Evolutionary conservation across 331 rosid genomes (phyloP).

Genomic region (Dryas integrifolia): DNA sequence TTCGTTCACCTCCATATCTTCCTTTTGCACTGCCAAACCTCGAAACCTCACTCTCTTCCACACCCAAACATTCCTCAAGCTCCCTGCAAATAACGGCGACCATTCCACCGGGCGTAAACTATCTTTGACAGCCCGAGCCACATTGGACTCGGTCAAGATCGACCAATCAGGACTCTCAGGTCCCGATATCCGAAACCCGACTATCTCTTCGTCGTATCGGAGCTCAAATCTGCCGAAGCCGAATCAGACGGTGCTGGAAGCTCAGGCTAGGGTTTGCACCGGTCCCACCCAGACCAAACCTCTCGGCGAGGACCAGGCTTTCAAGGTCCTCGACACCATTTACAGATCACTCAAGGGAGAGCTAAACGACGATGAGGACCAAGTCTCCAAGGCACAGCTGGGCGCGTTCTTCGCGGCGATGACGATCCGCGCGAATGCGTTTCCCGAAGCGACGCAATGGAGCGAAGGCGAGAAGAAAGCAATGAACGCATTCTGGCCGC

Average conservation of each 20-base stretch:
- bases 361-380: slow-evolving; percentile 54
- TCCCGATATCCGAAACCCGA: slow-evolving; percentile 58
- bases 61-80: slow-evolving; percentile 27
- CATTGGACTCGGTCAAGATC: slow-evolving; percentile 44
- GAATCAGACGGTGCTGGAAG: slow-evolving; percentile 80
- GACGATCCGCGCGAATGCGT: slow-evolving; percentile 88
- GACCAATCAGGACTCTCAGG: slow-evolving; percentile 63
- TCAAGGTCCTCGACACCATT: slow-evolving; percentile 77
- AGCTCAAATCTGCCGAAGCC: slow-evolving; percentile 47
- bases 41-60: slow-evolving; percentile 28
- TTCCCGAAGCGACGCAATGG: slow-evolving; percentile 96
- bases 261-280: slow-evolving; percentile 91
- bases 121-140: slow-evolving; percentile 34
- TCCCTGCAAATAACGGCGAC: slow-evolving; percentile 26
- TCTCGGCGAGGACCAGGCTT: slow-evolving; percentile 74
- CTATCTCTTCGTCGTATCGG: slow-evolving; percentile 77
- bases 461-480: slow-evolving; percentile 90
- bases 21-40: slow-evolving; percentile 29
- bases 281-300: slow-evolving; percentile 93
- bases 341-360: slow-evolving; percentile 84
- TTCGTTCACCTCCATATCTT: slow-evolving; percentile 30
- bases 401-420: slow-evolving; percentile 94
- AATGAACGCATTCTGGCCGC: slow-evolving; percentile 79
- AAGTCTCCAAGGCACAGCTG: slow-evolving; percentile 78
- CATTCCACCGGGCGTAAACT: slow-evolving; percentile 29